These are phyloP conservation scores for Phytophthora megakarya DNA, from an alignment of 352 stramenopile genomes.

Conservation along the genomic window DNA sequence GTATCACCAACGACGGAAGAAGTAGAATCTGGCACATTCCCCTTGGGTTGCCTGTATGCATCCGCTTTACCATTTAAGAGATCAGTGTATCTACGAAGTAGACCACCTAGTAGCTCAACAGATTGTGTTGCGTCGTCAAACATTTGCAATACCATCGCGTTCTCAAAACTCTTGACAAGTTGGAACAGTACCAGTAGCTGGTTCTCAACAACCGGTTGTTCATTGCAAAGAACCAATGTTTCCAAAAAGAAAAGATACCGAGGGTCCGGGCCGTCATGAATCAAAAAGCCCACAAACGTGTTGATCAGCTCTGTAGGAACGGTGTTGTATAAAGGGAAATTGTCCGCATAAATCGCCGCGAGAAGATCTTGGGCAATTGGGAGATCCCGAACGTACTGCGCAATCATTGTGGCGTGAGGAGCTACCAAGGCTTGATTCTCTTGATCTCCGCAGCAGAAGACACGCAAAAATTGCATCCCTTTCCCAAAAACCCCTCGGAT, in stretches of 20 bases:
- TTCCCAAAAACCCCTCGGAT: conserved; percentile 62
- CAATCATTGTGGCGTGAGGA: conserved; percentile 55
- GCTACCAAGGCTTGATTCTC: conserved; percentile 60
- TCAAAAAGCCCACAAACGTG: conserved; percentile 50
- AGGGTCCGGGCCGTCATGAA: conserved; percentile 47
- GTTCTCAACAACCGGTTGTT: conserved; percentile 65
- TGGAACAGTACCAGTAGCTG: conserved; percentile 72
- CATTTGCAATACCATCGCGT: conserved; percentile 49
- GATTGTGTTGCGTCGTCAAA: conserved; percentile 52
- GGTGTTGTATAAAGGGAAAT: conserved; percentile 52
- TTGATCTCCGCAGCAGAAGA: conserved; percentile 49
- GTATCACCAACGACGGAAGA: background rate
- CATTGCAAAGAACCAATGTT: conserved; percentile 59
- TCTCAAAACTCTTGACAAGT: conserved; percentile 68
- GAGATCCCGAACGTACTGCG: conserved; percentile 54
- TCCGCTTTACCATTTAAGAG: conserved; percentile 7
- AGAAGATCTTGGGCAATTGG: conserved; percentile 66
- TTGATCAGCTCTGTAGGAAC: conserved; percentile 66
- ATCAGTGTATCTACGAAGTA: conserved; percentile 37
- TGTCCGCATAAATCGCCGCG: conserved; percentile 57
- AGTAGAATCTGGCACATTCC: background rate
- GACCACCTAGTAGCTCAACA: conserved; percentile 29
- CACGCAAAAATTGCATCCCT: conserved; percentile 62
- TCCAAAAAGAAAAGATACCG: conserved; percentile 69
- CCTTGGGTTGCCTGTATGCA: background rate